These are phyloP conservation scores for Dendrobium catenatum DNA, from an alignment of 106 monocot genomes.

Conservation along the genomic window DNA sequence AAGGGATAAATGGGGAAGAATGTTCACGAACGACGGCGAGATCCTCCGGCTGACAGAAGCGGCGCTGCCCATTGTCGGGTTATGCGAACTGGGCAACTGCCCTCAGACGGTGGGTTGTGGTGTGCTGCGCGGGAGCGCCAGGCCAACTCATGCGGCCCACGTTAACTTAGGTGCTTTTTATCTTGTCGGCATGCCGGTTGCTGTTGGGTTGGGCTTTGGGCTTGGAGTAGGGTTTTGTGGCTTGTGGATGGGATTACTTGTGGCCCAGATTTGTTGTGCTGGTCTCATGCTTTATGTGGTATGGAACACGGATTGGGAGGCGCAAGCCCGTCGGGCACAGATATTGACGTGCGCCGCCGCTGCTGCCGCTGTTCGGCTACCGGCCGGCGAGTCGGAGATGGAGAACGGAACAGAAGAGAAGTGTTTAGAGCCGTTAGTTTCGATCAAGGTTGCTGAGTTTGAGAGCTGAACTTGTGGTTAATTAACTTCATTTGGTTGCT, in stretches of 20 bases:
- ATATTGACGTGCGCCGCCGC: slow-evolving; percentile 7
- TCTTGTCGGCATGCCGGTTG: slow-evolving; percentile 24
- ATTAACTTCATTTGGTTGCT: neutral
- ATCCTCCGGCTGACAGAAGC: slow-evolving; percentile 24
- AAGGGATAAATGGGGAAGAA: slow-evolving; percentile 18
- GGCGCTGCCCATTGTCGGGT: slow-evolving; percentile 27
- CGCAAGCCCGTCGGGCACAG: slow-evolving; percentile 20
- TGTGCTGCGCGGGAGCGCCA: slow-evolving; percentile 23
- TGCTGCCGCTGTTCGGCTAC: too few relatives aligned
- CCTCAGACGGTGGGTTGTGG: slow-evolving; percentile 32
- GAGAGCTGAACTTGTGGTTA: neutral
- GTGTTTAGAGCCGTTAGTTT: slow-evolving; percentile 13
- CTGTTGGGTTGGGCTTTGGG: slow-evolving; percentile 15
- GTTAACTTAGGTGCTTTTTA: slow-evolving; percentile 30
- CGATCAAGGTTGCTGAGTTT: slow-evolving; percentile 7
- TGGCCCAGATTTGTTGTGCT: slow-evolving; percentile 22
- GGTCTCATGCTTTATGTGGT: slow-evolving; percentile 26
- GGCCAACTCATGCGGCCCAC: slow-evolving; percentile 25
- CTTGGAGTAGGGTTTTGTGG: slow-evolving; percentile 19
- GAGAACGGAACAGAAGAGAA: neutral
- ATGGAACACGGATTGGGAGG: slow-evolving; percentile 29
- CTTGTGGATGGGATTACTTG: slow-evolving; percentile 21
- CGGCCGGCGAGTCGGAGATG: slow-evolving; percentile 1
- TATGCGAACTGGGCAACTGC: slow-evolving; percentile 38
- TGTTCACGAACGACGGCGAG: slow-evolving; percentile 20